Evolutionary conservation across 495 filamentous ascomycete species (phyloP).

Genomic region (Penicillium bialowiezense): DNA sequence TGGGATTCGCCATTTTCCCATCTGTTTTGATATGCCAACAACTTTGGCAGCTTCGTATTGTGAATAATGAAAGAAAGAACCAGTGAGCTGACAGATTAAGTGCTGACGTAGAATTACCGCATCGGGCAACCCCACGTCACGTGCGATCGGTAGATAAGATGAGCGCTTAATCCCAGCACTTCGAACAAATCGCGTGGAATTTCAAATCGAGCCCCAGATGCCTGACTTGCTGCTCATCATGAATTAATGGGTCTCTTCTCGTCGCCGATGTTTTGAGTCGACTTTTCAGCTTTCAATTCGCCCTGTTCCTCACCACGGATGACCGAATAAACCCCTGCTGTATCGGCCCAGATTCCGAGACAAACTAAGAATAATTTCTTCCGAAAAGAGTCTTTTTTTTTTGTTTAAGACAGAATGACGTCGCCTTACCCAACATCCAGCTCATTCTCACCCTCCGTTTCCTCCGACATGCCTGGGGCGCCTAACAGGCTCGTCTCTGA

Average conservation of each 20-base stretch:
- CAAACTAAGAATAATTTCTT: not conserved
- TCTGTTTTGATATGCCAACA: no score
- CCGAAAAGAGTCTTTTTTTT: not conserved
- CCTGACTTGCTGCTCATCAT: not conserved
- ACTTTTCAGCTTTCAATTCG: not conserved
- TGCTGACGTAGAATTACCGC: conserved; percentile 20
- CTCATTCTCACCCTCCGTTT: conserved; percentile 17
- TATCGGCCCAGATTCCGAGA: conserved; percentile 9
- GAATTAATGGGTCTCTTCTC: not conserved
- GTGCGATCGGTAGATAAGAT: conserved; percentile 10
- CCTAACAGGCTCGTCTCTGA: conserved; percentile 36
- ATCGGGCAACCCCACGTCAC: conserved; percentile 25
- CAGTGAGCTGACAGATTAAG: not conserved
- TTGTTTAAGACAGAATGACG: conserved; percentile 24
- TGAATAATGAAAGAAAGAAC: no score
- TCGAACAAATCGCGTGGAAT: conserved; percentile 15
- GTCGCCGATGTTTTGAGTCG: not conserved
- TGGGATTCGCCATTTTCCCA: no score
- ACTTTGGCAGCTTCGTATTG: no score
- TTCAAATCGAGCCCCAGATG: conserved; percentile 3
- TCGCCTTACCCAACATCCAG: conserved; percentile 27
- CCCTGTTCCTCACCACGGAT: not conserved
- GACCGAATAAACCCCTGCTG: conserved; percentile 7
- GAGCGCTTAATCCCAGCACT: conserved; percentile 8
- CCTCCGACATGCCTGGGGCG: conserved; percentile 26